Conservation (phyloP, 768 basidiomycete species). For the Leccinum truebloodii region DNA sequence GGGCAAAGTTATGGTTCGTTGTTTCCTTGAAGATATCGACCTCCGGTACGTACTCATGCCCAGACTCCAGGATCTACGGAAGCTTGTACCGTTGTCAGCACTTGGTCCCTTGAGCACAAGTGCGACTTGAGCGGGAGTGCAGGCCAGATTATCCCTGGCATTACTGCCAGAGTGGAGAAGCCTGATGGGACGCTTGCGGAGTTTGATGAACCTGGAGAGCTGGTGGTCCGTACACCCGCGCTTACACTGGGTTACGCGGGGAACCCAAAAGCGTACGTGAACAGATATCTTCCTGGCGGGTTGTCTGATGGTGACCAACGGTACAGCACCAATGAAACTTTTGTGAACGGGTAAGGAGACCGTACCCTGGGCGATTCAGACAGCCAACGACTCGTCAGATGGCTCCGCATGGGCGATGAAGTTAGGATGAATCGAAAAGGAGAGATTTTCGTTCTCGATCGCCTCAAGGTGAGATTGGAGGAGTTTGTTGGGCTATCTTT, state of each 20-base stretch:
- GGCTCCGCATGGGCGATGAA: slow-evolving; percentile 74
- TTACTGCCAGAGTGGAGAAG: slow-evolving; percentile 55
- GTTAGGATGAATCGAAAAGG: slow-evolving; percentile 60
- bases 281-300: background rate
- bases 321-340: slow-evolving; percentile 61
- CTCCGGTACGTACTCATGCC: background rate
- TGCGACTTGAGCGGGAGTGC: slow-evolving; percentile 53
- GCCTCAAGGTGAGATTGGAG: slow-evolving; percentile 56
- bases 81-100: slow-evolving; percentile 53
- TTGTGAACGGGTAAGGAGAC: slow-evolving; percentile 45
- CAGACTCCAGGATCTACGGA: slow-evolving; percentile 57
- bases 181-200: slow-evolving; percentile 55
- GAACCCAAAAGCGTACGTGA: slow-evolving; percentile 59
- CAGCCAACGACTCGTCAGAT: slow-evolving; percentile 35
- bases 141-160: slow-evolving; percentile 60
- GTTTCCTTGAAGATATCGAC: background rate
- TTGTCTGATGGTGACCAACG: slow-evolving; percentile 12
- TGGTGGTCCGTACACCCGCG: slow-evolving; percentile 60
- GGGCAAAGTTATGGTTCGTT: slow-evolving; percentile 61
- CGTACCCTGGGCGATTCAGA: background rate
- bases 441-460: slow-evolving; percentile 71
- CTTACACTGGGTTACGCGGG: slow-evolving; percentile 60
- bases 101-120: slow-evolving; percentile 45
- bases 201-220: slow-evolving; percentile 62
- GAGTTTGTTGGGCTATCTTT: background rate